Evolutionary conservation across 805 yeast genomes (phyloP), one percentile per base, ranked within the genome.

Genomic region (Ogataea populi-albae): DNA sequence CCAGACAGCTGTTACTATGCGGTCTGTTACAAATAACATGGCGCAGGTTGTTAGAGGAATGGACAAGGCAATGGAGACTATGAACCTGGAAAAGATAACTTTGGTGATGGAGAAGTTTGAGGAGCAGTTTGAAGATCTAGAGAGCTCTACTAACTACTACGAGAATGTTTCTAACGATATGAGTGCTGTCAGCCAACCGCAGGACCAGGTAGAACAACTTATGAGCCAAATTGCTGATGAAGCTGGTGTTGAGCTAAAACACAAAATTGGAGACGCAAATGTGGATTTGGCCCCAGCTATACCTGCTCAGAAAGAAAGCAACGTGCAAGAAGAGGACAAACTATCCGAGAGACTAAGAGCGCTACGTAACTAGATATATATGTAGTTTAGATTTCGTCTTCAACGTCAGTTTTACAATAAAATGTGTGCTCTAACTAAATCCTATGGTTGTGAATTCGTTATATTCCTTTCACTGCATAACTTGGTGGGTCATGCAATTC

Each of bases 1-100:
- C 2, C 97, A 91, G 52, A 93, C 99, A 0, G 98, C 98, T 0
- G 97, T 93, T 5, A 91, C 98, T 0, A 93, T 93, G 99, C 74
- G 96, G 47, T 79, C 86, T 32, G 96, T 93, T 8, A 86, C 96
- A 0, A 88, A 89, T 2, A 89, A 88, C 50, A 93, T 93, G 98
- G 77, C 93, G 6, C 79, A 75, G 32, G 98, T 91, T 9, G 93
- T 94, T 39, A 79, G 73, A 54, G 97, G 97, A 7, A 91, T 93
- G 98, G 98, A 93, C 61, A 80, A 77, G 53, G 98, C 98, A 1
- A 73, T 93, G 65, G 93, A 86, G 52, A 81, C 91, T 16, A 93
- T 93, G 98, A 93, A 93, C 60, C 66, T 93, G 44, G 98, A 93
- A 61, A 79, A 77, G 50, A 93, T 93, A 20, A 86, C 97, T 4